Evolutionary conservation across 2,329 filamentous ascomycete genomes (phyloP).

Genomic region (Basipetospora sp.): DNA sequence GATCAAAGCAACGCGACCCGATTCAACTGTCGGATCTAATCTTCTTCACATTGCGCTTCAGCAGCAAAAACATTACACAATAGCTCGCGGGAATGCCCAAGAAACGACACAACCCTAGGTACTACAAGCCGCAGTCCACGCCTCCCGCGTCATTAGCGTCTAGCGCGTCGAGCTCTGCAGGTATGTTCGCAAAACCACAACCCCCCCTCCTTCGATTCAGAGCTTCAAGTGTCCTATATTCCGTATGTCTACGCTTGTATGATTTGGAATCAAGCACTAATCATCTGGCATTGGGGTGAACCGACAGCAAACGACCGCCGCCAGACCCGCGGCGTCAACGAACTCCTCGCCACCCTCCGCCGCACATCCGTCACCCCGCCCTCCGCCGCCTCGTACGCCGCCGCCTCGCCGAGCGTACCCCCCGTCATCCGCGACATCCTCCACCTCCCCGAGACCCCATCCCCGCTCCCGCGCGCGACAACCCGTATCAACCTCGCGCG

Average conservation of each 20-base stretch:
- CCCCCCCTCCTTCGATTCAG: no score
- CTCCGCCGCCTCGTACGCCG: conserved; percentile 13
- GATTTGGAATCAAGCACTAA: no score
- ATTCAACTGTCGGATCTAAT: no score
- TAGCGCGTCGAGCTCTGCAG: conserved; percentile 2
- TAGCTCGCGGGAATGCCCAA: conserved; percentile 37
- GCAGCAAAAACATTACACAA: no score
- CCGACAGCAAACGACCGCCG: background rate
- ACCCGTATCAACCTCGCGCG: conserved; percentile 26
- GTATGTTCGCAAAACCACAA: conserved; percentile 6
- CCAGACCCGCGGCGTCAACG: conserved; percentile 33
- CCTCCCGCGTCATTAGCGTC: conserved; percentile 17
- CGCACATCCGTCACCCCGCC: conserved; percentile 22
- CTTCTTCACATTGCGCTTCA: no score
- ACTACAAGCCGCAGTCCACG: conserved; percentile 44
- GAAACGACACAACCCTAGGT: conserved; percentile 40
- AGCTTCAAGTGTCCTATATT: no score
- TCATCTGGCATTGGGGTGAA: no score
- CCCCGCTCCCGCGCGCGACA: conserved; percentile 32
- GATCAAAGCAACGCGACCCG: no score
- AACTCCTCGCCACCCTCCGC: conserved; percentile 43
- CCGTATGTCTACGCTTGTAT: no score
- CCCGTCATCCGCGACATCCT: conserved; percentile 44
- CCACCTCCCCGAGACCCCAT: conserved; percentile 41
- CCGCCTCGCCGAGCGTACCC: conserved; percentile 38